Evolutionary conservation across 2,329 filamentous ascomycete species (phyloP), one percentile per base, ranked within the genome.

Genomic region (Colletotrichum zoysiae): DNA sequence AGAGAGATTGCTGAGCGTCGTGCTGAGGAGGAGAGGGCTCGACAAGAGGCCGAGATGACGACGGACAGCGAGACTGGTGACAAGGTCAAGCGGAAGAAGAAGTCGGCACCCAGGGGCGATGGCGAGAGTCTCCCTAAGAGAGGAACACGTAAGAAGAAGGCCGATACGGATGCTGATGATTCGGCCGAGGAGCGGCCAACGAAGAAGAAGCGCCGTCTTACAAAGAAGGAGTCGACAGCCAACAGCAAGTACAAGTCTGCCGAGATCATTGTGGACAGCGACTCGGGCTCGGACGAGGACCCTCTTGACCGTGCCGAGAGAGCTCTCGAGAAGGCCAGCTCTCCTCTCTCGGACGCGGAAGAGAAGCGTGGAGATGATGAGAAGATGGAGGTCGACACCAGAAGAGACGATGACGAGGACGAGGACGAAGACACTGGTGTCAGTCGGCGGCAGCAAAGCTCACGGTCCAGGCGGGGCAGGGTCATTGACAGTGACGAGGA

Each of bases 21-120:
- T 42, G 86, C 87, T 1, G 92, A 93, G 75, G 92, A 95, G 75
- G 93, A 95, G 70, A 86, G 87, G 69, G 84, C 85, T 51, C 86
- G 90, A 44, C 86, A 91, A 75, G 92, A 92, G 59, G 94, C 93
- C 3, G 95, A 97, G 78, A 88, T 93, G 82, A 96, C 93, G 0
- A 93, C 90, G 0, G 94, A 97, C 78, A 88, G 87, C 44, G 94
- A 97, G 81, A 95, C 93, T 3, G 94, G 93, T 46, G 93, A 96
- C 62, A 91, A 90, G 79, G 87, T 94, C 67, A 94, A 93, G 85
- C 88, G 93, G 71, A 95, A 95, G 86, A 93, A 92, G 82, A 91
- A 84, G 82, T 76, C 82, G 14, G 84, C 81, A 6, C 78, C 82
- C 1, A 57, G 61, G 20, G 70, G 71, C n/a, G 74, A 74, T 38